Evolutionary conservation across 768 basidiomycete genomes (phyloP), one percentile per base, ranked within the genome.

Genomic region (Naganishia antarctica): DNA sequence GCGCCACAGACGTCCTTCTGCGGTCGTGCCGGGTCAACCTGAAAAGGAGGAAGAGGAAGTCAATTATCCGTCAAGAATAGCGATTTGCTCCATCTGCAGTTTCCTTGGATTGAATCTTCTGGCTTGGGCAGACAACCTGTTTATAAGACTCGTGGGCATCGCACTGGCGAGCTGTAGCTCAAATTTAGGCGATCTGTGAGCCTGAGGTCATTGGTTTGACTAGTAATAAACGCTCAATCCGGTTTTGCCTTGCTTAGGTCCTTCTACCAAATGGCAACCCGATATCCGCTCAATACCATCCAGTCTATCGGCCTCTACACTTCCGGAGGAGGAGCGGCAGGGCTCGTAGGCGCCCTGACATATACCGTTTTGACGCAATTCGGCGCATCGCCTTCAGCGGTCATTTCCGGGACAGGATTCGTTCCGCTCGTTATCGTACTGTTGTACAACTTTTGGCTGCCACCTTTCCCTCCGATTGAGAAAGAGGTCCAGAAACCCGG

Each of bases 331-430:
- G 63, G 63, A 25, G 63, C 63, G 21, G 63, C 63, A 31, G 63
- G 63, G 37, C 63, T 64, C 11, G 63, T 53, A 31, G 63, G 63
- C 26, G 63, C 63, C n/a, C 26, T 64, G 43, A 64, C 63, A 23
- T 64, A 64, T 43, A 64, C 63, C 21, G 43, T 64, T 28, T 46
- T 64, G 12, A 64, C 63, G 1, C 63, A 64, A 50, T 57, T 64
- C n/a, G 63, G 63, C 26, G 63, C 63, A 21, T 58, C 63, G 28
- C 63, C 63, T 31, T 64, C 63, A 31, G 51, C 63, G 4, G 63
- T 64, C 43, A 64, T 64, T 31, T 64, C 63, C 28, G 63, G 63
- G n/a, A 64, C 63, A n/a, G 63, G 63, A 11, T 46, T 64, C 12
- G 63, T 64, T 18, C 63, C 57, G 26, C 57, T 64, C 25, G 26